A percentile compares a stretch with the other conserved stretches of the same genome.
phyloP scores from a whole-genome alignment of 179 eudicot genomes.

The Nepenthes alata region DNA sequence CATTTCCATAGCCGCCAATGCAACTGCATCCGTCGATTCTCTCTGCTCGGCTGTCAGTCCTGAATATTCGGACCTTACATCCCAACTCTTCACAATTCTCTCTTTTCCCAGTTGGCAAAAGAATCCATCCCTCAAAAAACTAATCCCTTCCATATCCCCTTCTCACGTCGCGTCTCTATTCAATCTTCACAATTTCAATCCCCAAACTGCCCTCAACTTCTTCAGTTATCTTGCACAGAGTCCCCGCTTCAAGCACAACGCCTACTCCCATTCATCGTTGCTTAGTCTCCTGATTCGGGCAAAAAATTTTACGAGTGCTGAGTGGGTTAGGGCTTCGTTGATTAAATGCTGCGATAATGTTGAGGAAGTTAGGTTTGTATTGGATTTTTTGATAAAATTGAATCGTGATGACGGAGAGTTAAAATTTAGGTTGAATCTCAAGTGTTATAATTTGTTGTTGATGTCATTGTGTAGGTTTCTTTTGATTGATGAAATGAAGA shows the following conservation, averaged over 20 bases:
- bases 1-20: neutral
- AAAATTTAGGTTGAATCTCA: conserved; percentile 30
- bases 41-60: conserved; percentile 6
- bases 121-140: conserved; percentile 24
- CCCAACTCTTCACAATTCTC: conserved; percentile 21
- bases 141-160: conserved; percentile 27
- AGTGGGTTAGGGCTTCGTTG: conserved; percentile 31
- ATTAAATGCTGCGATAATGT: conserved; percentile 24
- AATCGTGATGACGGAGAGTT: conserved; percentile 18
- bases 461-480: conserved; percentile 40
- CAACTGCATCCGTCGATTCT: neutral
- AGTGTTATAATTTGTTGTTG: conserved; percentile 38
- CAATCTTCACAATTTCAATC: conserved; percentile 21
- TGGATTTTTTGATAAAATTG: conserved; percentile 26
- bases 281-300: conserved; percentile 20
- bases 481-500: conserved; percentile 42
- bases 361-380: conserved; percentile 28
- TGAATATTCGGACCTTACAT: neutral
- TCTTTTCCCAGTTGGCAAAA: conserved; percentile 44
- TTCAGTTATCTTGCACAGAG: conserved; percentile 21
- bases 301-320: conserved; percentile 19
- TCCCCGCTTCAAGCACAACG: conserved; percentile 30
- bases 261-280: conserved; percentile 20
- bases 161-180: conserved; percentile 29
- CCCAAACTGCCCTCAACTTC: conserved; percentile 32